Base-by-base conservation (phyloP, 495 filamentous ascomycete genomes). In the Rusavskia elegans region DNA sequence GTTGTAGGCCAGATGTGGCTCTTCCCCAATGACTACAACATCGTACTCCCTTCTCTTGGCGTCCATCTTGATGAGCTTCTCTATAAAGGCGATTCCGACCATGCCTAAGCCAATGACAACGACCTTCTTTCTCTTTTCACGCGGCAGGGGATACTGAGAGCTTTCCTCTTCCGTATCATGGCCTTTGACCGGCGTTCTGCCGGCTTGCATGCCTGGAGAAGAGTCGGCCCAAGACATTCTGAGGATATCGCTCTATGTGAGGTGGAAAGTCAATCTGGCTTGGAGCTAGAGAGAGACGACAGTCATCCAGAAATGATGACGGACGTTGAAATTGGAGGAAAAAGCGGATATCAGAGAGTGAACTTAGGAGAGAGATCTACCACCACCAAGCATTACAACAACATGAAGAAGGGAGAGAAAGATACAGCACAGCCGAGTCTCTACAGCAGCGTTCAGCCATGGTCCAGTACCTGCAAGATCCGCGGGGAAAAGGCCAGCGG, bases 1-100 rank as follows among this genome's bases (percentile, higher is more conserved):
- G 61, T 97, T 97, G 66, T 97, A 97, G 2, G 90, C 90, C 54
- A 95, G 68, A 68, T 97, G 84, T 1, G 83, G 69, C 63, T 97
- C 90, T 61, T 97, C 90, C 61, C 90, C 90, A 62, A 97, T 85
- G 35, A 95, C 89, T 9, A 89, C 71, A 44, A 97, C 79, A 61
- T 93, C 81, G 63, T 86, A 95, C 65, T 87, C 82, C 32, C 81
- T 73, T 53, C 78, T 64, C 57, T 84, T 80, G 0, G 78, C 78
- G 62, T 95, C 89, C 41, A 85, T 79, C 58, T 95, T 95, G 61
- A 95, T 74, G 29, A 95, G 64, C 66, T 95, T 95, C 66, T 97
- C 90, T 55, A 95, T 94, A 64, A 95, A 89, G 44, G 86, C 81
- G 51, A 96, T 85, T 21, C 88, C 90, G 39, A 97, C 89, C 90